phyloP scores from a whole-genome alignment of 2,329 filamentous ascomycete genomes.

The Grosmannia serpens region DNA sequence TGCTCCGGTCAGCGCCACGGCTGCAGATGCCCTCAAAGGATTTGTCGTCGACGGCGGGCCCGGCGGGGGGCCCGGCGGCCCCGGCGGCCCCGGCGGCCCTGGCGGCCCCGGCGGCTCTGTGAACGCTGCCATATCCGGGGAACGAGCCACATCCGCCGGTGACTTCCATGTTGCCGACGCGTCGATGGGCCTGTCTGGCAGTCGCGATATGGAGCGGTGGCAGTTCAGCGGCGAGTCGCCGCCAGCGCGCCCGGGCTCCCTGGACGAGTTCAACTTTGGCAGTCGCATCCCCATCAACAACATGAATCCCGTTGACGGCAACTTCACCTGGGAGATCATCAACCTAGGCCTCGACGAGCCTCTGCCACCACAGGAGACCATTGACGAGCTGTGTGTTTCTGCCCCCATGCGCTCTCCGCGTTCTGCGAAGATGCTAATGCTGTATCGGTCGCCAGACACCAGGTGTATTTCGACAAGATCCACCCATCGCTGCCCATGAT shows the following conservation, averaged over 20 bases:
- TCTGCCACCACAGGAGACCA: slow-evolving; percentile 45
- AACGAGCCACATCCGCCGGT: slow-evolving; percentile 3
- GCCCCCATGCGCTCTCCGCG: neutral
- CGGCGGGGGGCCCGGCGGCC: too few species aligned
- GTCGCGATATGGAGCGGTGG: slow-evolving; percentile 43
- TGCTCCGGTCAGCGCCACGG: slow-evolving; percentile 21
- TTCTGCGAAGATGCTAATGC: neutral
- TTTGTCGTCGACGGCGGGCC: neutral
- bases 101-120: neutral
- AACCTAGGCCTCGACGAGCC: slow-evolving; percentile 48
- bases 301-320: slow-evolving; percentile 38
- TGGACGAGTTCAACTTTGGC: slow-evolving; percentile 50
- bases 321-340: slow-evolving; percentile 71
- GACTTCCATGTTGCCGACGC: slow-evolving; percentile 34
- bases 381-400: slow-evolving; percentile 67
- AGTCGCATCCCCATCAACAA: slow-evolving; percentile 34
- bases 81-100: neutral
- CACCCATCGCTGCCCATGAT: slow-evolving; percentile 81
- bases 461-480: slow-evolving; percentile 83
- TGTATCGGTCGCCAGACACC: slow-evolving; percentile 40
- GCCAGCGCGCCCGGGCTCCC: slow-evolving; percentile 28
- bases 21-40: slow-evolving; percentile 11
- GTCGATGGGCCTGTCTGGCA: slow-evolving; percentile 32
- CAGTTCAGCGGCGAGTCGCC: slow-evolving; percentile 39
- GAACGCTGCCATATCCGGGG: neutral